Percentiles rank a stretch among this genome's conserved stretches.
phyloP scores from a whole-genome alignment of 2,329 filamentous ascomycete genomes.

The Aphanoascus verrucosus region DNA sequence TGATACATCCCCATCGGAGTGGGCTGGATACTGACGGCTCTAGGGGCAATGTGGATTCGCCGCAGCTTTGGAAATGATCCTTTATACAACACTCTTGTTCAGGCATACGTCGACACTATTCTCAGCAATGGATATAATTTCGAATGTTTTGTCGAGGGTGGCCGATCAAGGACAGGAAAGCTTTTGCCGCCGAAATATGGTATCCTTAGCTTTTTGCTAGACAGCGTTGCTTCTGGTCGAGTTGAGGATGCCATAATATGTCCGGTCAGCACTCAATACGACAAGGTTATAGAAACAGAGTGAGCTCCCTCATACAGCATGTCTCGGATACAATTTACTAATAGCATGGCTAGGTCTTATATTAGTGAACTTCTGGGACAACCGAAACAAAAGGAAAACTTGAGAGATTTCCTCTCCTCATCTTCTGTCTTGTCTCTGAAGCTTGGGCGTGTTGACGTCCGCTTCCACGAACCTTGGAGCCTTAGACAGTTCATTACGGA shows the following conservation, averaged over 20 bases:
- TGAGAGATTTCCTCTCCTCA: slow-evolving; percentile 77
- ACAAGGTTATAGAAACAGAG: slow-evolving; percentile 97
- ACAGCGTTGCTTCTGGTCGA: slow-evolving; percentile 76
- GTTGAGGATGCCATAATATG: slow-evolving; percentile 88
- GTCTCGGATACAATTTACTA: slow-evolving; percentile 9
- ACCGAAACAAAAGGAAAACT: slow-evolving; percentile 90
- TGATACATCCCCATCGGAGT: too few relatives aligned
- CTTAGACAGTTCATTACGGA: slow-evolving; percentile 68
- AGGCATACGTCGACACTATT: slow-evolving; percentile 88
- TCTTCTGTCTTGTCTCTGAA: slow-evolving; percentile 82
- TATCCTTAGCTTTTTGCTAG: slow-evolving; percentile 81
- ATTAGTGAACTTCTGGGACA: slow-evolving; percentile 87
- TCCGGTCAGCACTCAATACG: slow-evolving; percentile 93
- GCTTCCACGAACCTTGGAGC: slow-evolving; percentile 96
- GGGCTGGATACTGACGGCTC: background rate
- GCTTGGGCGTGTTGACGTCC: slow-evolving; percentile 82
- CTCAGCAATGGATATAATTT: slow-evolving; percentile 87
- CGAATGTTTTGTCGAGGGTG: slow-evolving; percentile 95
- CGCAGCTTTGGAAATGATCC: slow-evolving; percentile 85
- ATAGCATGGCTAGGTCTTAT: slow-evolving; percentile 52
- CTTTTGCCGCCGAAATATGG: slow-evolving; percentile 90
- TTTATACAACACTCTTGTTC: slow-evolving; percentile 83
- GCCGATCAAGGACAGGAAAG: slow-evolving; percentile 85
- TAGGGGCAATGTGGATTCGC: slow-evolving; percentile 86
- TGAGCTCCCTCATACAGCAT: slow-evolving; percentile 21